Percentiles rank a stretch among this genome's conserved stretches.
phyloP scores from a whole-genome alignment of 1,284 basidiomycete genomes.

The Paramarasmius palmivorus region DNA sequence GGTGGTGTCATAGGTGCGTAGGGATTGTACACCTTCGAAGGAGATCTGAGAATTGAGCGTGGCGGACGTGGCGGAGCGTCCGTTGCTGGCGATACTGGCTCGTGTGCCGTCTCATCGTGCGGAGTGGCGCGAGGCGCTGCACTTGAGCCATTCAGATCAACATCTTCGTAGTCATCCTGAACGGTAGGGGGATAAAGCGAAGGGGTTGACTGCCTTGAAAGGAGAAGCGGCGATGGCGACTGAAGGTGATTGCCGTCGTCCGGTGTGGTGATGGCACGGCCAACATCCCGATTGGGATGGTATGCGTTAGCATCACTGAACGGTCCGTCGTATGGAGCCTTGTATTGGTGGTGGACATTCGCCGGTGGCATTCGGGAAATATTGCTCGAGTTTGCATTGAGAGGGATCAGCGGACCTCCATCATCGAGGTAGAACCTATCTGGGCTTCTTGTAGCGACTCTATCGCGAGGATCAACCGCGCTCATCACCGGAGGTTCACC shows the following conservation, averaged over 20 bases:
- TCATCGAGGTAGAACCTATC: constrained; percentile 7
- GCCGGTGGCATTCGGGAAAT: neutral
- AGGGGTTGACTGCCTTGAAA: constrained; percentile 49
- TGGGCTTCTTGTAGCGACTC: neutral
- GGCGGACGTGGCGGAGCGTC: constrained; percentile 38
- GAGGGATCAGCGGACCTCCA: constrained; percentile 5
- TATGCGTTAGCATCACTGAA: constrained; percentile 9
- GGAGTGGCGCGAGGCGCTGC: neutral
- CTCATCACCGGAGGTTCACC: constrained; percentile 22
- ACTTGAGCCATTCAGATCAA: constrained; percentile 15
- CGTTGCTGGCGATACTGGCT: no score
- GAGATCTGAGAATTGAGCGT: constrained; percentile 40
- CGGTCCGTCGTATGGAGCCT: constrained; percentile 1
- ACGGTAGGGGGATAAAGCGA: constrained; percentile 60
- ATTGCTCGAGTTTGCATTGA: constrained; percentile 2
- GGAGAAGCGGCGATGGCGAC: constrained; percentile 23
- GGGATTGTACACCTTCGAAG: constrained; percentile 20
- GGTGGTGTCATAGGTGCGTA: constrained; percentile 41
- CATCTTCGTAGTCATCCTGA: constrained; percentile 31
- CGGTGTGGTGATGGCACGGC: constrained; percentile 19
- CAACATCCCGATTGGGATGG: constrained; percentile 9
- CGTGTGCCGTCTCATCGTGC: no score
- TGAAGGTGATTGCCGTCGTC: constrained; percentile 2
- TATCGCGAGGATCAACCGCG: constrained; percentile 11
- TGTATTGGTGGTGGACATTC: neutral